Conservation (phyloP, 495 filamentous ascomycete genomes). For the Hamigera avellanea region DNA sequence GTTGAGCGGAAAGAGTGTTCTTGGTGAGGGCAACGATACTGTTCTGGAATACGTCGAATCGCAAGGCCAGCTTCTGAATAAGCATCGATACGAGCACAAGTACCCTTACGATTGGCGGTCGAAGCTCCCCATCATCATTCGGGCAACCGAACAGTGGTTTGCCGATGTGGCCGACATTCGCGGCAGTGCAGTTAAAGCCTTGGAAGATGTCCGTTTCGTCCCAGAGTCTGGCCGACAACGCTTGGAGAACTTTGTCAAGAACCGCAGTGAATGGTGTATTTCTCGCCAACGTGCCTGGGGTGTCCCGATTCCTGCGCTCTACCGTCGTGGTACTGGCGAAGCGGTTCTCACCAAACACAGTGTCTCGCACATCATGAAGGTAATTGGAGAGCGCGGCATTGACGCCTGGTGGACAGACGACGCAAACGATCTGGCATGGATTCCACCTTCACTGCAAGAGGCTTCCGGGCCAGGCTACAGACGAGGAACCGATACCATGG, state of each 20-base stretch:
- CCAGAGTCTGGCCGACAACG: conserved; percentile 60
- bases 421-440: conserved; percentile 61
- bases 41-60: conserved; percentile 56
- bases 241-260: conserved; percentile 72
- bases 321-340: conserved; percentile 51
- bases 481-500: conserved; percentile 94
- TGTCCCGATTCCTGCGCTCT: conserved; percentile 87
- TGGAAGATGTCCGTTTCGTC: conserved; percentile 65
- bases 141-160: conserved; percentile 97
- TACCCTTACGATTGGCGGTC: conserved; percentile 98
- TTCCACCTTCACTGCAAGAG: conserved; percentile 44
- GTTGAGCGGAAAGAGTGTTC: conserved; percentile 50
- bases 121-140: conserved; percentile 78
- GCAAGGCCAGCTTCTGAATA: conserved; percentile 43
- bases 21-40: conserved; percentile 50
- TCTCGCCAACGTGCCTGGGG: conserved; percentile 97
- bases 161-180: conserved; percentile 82
- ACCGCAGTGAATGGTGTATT: conserved; percentile 94
- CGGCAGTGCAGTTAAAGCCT: conserved; percentile 48
- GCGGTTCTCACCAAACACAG: conserved; percentile 67
- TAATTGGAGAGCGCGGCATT: conserved; percentile 64
- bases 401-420: conserved; percentile 91
- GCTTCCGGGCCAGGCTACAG: conserved; percentile 33
- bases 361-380: conserved; percentile 72
- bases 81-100: conserved; percentile 69